Conservation (phyloP, 129 eudicot genomes). For the Cynara cardunculus region DNA sequence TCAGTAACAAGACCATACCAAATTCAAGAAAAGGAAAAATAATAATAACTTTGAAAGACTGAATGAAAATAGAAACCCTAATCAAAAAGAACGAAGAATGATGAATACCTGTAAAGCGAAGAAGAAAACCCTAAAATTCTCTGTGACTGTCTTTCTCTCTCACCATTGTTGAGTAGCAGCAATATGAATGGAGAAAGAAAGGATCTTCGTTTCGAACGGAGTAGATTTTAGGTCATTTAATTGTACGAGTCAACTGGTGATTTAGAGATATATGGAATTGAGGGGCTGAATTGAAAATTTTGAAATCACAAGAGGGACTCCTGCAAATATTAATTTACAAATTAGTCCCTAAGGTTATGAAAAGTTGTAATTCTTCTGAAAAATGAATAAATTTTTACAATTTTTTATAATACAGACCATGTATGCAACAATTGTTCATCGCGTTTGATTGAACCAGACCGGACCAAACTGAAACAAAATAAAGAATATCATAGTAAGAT, state of each 20-base stretch:
- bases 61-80: constrained; percentile 22
- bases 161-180: constrained; percentile 24
- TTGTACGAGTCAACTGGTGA: constrained; percentile 28
- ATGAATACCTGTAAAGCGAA: constrained; percentile 21
- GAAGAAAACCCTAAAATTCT: constrained; percentile 17
- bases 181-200: background rate
- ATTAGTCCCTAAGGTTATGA: constrained; percentile 1
- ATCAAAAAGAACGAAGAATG: background rate
- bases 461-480: no score
- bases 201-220: constrained; percentile 17
- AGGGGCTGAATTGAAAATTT: constrained; percentile 14
- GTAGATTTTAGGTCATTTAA: constrained; percentile 24
- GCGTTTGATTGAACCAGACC: no score
- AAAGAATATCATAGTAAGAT: no score
- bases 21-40: background rate
- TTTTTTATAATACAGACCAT: no score
- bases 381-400: no score
- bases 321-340: background rate
- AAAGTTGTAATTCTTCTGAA: background rate
- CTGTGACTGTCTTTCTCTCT: background rate
- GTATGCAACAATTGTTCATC: no score
- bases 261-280: constrained; percentile 21
- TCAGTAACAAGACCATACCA: background rate
- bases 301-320: background rate
- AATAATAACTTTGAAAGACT: background rate